phyloP scores from a whole-genome alignment of 345 rosid genomes.

The Melaleuca quinquenervia region DNA sequence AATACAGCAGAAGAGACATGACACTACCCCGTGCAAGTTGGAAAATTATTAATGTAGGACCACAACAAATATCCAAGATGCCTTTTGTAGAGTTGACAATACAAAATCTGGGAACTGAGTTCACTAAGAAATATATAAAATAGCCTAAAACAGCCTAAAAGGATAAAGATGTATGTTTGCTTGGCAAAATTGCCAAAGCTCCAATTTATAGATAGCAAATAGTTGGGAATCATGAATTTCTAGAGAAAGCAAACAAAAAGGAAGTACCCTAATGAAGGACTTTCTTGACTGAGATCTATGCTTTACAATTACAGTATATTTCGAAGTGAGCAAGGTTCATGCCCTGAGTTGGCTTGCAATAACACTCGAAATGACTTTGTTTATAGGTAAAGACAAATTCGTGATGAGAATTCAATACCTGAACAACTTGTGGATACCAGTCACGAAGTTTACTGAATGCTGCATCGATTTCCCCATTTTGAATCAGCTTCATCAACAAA shows the following conservation, averaged over 20 bases:
- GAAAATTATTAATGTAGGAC: neutral
- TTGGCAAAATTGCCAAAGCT: neutral
- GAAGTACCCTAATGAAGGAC: neutral
- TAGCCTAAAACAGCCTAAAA: neutral
- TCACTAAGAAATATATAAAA: neutral
- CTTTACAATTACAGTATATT: neutral
- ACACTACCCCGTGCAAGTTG: neutral
- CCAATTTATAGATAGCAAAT: neutral
- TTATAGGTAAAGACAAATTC: neutral
- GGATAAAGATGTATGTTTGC: neutral
- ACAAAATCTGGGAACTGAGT: neutral
- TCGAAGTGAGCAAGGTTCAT: neutral
- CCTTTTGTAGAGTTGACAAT: neutral
- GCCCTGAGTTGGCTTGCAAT: neutral
- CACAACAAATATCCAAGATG: neutral
- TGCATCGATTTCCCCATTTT: slow-evolving; percentile 72
- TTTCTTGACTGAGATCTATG: neutral
- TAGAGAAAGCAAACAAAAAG: neutral
- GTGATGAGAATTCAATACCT: slow-evolving; percentile 30
- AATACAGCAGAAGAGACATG: neutral
- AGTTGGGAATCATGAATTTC: neutral
- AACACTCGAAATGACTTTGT: neutral
- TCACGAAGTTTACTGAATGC: slow-evolving; percentile 53
- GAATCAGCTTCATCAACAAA: slow-evolving; percentile 49
- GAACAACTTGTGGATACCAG: slow-evolving; percentile 77